Base-by-base conservation (phyloP, 1,139 yeast species). In the Suzukiozyma palmioleophila region DNA sequence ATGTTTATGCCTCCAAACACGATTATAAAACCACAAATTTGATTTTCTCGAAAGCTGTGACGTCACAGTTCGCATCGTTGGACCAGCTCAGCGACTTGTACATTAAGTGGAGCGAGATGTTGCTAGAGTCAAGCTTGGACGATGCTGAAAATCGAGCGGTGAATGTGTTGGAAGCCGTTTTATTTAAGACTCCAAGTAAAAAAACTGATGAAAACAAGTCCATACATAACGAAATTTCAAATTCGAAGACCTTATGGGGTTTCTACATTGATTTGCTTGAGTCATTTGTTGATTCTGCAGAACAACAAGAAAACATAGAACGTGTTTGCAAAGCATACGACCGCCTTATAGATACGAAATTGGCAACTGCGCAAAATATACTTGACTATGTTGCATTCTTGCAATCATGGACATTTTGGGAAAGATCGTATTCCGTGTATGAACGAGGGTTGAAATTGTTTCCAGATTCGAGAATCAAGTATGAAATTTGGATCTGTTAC, bases 231-330 rank as follows among this genome's bases (percentile, higher is more conserved):
- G 88, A 84, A 47, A 64, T 73, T 26, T 61, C 87, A 21, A 81
- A 77, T 49, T 79, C 86, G 3, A 63, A 67, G 38, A 76, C 75
- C 42, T 59, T 88, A 3, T 89, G 96, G 96, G 63, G 77, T 7
- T 78, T 79, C 46, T 87, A 85, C 53, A 60, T 88, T 27, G 96
- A 88, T 52, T 58, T 87, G 22, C 69, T 84, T 15, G 95, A 86
- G 57, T 75, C 86, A 16, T 64, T 75, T 33, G 73, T 77, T 5
- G 75, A 77, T 15, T 32, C 34, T 7, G 36, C 30, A 2, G 40
- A 38, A n/a, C 49, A 49, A n/a, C 33, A 39, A 5, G 50, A 51
- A 3, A 55, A 56, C 29, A 56, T 65, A 2, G 46, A 51, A 2
- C 49, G 52, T 38, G 59, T 65, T 2, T 35, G 40, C 9, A 6